These are phyloP conservation scores for Eutypella sp. DNA, from an alignment of 2,329 filamentous ascomycete genomes.

Conservation along the genomic window DNA sequence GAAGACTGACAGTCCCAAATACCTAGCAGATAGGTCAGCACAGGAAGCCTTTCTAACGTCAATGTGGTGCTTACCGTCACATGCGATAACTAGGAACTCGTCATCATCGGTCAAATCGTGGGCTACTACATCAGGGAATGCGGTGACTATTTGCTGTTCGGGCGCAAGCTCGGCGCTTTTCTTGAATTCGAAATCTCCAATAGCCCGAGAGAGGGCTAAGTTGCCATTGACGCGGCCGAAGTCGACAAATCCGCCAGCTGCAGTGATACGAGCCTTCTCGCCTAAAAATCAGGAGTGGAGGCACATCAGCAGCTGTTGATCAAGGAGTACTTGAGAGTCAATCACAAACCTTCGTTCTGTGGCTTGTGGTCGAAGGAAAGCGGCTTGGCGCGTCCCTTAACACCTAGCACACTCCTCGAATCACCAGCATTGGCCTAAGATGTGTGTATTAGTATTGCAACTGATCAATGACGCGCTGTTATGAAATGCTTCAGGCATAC, in stretches of 20 bases:
- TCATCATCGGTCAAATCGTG: slow-evolving; percentile 91
- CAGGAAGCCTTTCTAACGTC: background rate
- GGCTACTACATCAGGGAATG: slow-evolving; percentile 87
- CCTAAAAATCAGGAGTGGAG: slow-evolving; percentile 42
- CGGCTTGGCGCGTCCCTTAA: slow-evolving; percentile 95
- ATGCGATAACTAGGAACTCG: slow-evolving; percentile 90
- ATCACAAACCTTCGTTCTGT: slow-evolving; percentile 84
- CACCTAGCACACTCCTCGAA: slow-evolving; percentile 88
- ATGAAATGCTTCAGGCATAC: slow-evolving; percentile 55
- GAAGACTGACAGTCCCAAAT: slow-evolving; percentile 99
- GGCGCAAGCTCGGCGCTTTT: slow-evolving; percentile 94
- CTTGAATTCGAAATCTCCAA: slow-evolving; percentile 99
- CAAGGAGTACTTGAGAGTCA: background rate
- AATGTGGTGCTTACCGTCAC: slow-evolving; percentile 64
- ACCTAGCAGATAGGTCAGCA: slow-evolving; percentile 48
- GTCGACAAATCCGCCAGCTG: slow-evolving; percentile 95
- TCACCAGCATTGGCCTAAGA: slow-evolving; percentile 90
- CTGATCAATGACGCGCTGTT: no score
- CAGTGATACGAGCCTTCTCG: slow-evolving; percentile 93
- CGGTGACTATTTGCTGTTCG: slow-evolving; percentile 98
- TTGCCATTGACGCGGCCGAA: slow-evolving; percentile 99
- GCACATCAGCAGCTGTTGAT: slow-evolving; percentile 3
- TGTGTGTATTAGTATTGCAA: slow-evolving; percentile 14
- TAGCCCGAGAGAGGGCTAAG: slow-evolving; percentile 89
- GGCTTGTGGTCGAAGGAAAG: slow-evolving; percentile 99